These are phyloP conservation scores for Arctium minus DNA, from an alignment of 129 eudicot species.

Conservation along the genomic window DNA sequence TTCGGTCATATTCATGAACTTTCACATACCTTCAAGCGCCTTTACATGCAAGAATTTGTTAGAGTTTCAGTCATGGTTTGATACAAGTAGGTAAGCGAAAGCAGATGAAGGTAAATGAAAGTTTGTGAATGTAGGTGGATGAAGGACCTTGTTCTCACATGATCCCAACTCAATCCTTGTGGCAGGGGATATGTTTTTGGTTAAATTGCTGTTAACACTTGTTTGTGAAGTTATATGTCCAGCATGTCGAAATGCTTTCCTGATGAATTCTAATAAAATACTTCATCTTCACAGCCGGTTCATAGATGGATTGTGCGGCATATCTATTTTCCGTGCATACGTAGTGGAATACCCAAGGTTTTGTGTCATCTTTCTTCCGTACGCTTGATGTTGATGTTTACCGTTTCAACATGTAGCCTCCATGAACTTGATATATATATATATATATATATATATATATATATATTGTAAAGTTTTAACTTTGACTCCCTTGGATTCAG, in stretches of 20 bases:
- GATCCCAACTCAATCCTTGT: too few species aligned
- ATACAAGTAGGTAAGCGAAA: too few species aligned
- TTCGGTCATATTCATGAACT: background rate
- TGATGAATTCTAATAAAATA: background rate
- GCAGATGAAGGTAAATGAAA: too few species aligned
- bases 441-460: too few species aligned
- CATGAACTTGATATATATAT: background rate
- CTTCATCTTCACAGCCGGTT: constrained; percentile 57
- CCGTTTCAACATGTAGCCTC: background rate
- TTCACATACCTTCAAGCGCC: too few species aligned
- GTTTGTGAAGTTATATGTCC: background rate
- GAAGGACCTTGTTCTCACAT: too few species aligned
- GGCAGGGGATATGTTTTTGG: background rate
- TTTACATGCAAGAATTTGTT: too few species aligned
- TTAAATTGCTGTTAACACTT: background rate
- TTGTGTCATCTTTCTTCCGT: background rate
- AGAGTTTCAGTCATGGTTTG: too few species aligned
- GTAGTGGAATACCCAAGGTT: constrained; percentile 84
- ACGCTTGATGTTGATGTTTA: background rate
- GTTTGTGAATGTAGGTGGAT: too few species aligned
- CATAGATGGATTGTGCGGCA: constrained; percentile 92
- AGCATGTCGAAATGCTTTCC: background rate
- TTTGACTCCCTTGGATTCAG: constrained; percentile 32
- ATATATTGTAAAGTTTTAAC: background rate
- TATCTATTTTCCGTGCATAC: constrained; percentile 70